phyloP scores from a whole-genome alignment of 768 basidiomycete genomes.

The Cyclocybe cylindracea region DNA sequence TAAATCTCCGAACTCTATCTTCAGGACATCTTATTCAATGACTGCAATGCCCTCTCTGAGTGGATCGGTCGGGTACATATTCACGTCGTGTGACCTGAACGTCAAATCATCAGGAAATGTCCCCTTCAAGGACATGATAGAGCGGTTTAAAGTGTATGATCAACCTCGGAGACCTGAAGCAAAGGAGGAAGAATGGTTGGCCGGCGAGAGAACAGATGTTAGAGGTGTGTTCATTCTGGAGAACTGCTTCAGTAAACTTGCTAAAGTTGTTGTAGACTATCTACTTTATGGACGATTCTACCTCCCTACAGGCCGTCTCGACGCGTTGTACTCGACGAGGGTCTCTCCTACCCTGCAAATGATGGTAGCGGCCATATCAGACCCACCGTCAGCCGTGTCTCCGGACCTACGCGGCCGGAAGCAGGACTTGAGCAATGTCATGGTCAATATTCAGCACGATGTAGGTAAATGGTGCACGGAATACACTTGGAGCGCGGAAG shows the following conservation, averaged over 20 bases:
- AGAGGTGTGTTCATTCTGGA: slow-evolving; percentile 53
- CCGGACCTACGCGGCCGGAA: slow-evolving; percentile 44
- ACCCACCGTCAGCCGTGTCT: slow-evolving; percentile 57
- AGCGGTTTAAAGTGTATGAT: slow-evolving; percentile 83
- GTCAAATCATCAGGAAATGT: slow-evolving; percentile 70
- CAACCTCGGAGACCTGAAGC: slow-evolving; percentile 79
- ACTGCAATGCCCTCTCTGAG: slow-evolving; percentile 91
- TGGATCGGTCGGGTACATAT: slow-evolving; percentile 92
- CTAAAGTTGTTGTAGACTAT: slow-evolving; percentile 61
- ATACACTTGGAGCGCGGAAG: slow-evolving; percentile 92
- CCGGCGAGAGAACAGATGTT: slow-evolving; percentile 74
- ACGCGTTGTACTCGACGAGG: slow-evolving; percentile 86
- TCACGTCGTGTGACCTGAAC: slow-evolving; percentile 82
- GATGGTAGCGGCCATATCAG: slow-evolving; percentile 84
- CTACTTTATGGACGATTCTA: slow-evolving; percentile 91
- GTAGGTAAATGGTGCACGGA: slow-evolving; percentile 92
- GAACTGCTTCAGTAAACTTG: not conserved
- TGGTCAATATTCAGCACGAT: slow-evolving; percentile 90
- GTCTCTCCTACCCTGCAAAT: slow-evolving; percentile 78
- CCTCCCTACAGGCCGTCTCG: slow-evolving; percentile 84
- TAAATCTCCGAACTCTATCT: slow-evolving; percentile 86
- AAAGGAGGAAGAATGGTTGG: slow-evolving; percentile 80
- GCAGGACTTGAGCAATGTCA: slow-evolving; percentile 62
- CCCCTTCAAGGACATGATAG: slow-evolving; percentile 85
- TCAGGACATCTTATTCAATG: slow-evolving; percentile 91